phyloP scores from a whole-genome alignment of 2,329 filamentous ascomycete species.

The Seiridium cupressi region DNA sequence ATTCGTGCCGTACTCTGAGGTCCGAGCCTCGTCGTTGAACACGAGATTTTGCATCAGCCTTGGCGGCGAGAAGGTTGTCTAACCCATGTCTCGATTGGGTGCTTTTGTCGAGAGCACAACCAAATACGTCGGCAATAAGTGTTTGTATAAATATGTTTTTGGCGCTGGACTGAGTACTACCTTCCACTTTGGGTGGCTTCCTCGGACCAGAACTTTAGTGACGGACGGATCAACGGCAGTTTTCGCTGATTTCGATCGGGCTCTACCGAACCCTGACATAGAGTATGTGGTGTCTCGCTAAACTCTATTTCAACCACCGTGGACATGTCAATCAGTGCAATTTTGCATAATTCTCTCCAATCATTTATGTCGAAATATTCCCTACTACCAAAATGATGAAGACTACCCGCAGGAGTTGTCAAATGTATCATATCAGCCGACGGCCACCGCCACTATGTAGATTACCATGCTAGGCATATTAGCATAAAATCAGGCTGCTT shows the following conservation, averaged over 20 bases:
- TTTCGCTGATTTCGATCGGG: background rate
- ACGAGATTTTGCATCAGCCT: background rate
- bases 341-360: background rate
- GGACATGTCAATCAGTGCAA: background rate
- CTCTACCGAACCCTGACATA: background rate
- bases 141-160: background rate
- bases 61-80: background rate
- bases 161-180: background rate
- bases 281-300: background rate
- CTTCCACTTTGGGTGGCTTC: background rate
- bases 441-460: background rate
- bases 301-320: background rate
- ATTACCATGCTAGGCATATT: too few relatives aligned
- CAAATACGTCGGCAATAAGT: background rate
- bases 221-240: background rate
- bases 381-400: background rate
- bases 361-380: background rate
- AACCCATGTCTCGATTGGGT: background rate
- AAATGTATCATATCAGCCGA: background rate
- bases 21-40: background rate
- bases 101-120: background rate
- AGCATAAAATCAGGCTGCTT: too few relatives aligned
- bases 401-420: background rate
- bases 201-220: background rate
- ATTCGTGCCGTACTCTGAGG: background rate